Conservation (phyloP, 495 filamentous ascomycete species). For the Echria macrotheca region DNA sequence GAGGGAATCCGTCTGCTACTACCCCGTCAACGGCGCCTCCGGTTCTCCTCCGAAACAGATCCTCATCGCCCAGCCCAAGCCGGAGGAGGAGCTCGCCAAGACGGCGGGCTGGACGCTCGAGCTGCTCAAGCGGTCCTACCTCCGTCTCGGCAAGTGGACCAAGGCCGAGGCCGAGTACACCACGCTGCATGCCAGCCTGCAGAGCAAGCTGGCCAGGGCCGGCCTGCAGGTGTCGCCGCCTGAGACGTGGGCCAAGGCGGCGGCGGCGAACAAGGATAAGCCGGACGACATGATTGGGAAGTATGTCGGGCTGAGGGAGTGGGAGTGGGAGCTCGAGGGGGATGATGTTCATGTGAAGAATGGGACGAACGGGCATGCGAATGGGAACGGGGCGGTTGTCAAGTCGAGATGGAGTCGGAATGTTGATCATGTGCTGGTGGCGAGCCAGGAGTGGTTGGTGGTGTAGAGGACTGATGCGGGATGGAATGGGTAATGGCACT, state of each 20-base stretch:
- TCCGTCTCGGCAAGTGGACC: slow-evolving; percentile 31
- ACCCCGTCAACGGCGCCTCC: neutral
- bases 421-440: slow-evolving; percentile 15
- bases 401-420: slow-evolving; percentile 3
- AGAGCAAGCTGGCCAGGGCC: slow-evolving; percentile 9
- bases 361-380: neutral
- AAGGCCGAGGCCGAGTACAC: slow-evolving; percentile 22
- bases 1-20: neutral
- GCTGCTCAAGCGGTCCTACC: slow-evolving; percentile 43
- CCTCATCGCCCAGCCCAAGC: slow-evolving; percentile 15
- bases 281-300: slow-evolving; percentile 21
- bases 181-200: slow-evolving; percentile 12
- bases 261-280: slow-evolving; percentile 11
- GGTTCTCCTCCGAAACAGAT: slow-evolving; percentile 13
- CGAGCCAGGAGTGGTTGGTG: slow-evolving; percentile 14
- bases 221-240: slow-evolving; percentile 11
- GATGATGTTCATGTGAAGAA: neutral
- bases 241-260: slow-evolving; percentile 16
- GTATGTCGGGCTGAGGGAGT: slow-evolving; percentile 19
- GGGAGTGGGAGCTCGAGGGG: slow-evolving; percentile 17
- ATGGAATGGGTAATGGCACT: neutral
- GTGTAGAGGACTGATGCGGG: neutral
- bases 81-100: slow-evolving; percentile 36
- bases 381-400: neutral
- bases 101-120: slow-evolving; percentile 45